Conservation (phyloP, 2,329 filamentous ascomycete species). For the Alternaria arborescens region DNA sequence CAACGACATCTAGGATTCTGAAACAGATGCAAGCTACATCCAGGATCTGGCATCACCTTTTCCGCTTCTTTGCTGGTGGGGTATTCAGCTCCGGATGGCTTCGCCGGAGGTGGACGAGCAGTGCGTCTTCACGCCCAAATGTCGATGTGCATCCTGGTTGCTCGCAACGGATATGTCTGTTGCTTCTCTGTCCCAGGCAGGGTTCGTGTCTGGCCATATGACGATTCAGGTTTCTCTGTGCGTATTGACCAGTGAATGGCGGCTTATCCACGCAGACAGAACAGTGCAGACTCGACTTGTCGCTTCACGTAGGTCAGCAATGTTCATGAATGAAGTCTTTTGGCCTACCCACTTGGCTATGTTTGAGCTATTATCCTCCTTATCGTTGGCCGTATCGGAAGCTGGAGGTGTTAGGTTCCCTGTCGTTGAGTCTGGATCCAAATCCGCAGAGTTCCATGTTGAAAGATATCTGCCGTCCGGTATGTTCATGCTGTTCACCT, state of each 20-base stretch:
- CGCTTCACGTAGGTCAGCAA: background rate
- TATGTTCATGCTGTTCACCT: background rate
- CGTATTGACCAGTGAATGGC: conserved; percentile 3
- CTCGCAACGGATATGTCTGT: background rate
- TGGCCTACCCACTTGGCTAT: background rate
- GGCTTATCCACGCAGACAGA: background rate
- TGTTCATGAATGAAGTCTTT: rapidly evolving
- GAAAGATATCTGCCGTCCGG: background rate
- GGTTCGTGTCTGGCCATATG: background rate
- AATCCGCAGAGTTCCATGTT: background rate
- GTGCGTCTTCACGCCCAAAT: conserved; percentile 1
- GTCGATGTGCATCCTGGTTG: conserved; percentile 2
- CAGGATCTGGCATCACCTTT: background rate
- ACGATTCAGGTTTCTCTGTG: background rate
- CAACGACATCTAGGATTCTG: background rate
- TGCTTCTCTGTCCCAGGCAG: rapidly evolving
- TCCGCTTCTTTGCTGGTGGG: background rate
- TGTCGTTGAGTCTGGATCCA: too few relatives aligned
- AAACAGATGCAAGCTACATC: background rate
- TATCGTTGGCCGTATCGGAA: background rate
- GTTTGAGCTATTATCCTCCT: background rate
- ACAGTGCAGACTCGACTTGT: background rate
- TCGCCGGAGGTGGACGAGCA: conserved; percentile 5
- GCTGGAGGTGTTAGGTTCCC: background rate
- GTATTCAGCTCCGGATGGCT: conserved; percentile 3